Evolutionary conservation across 163 green algal genomes (phyloP).

Genomic region (Volvox carteri): DNA sequence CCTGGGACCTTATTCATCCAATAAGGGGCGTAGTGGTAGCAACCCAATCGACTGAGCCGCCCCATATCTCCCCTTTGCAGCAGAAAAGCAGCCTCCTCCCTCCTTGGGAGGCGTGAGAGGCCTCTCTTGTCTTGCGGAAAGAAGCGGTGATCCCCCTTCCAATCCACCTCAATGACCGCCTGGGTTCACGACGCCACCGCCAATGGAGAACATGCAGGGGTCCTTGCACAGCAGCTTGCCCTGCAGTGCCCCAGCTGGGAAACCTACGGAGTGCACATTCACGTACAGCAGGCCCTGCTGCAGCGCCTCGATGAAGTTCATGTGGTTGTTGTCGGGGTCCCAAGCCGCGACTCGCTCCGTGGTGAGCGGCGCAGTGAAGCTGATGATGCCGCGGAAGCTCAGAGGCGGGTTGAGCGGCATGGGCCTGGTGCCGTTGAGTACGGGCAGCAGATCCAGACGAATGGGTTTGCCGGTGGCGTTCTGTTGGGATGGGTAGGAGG

Average conservation of each 20-base stretch:
- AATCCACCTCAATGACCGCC: no score
- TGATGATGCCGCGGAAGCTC: neutral
- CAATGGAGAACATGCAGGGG: slow-evolving; percentile 15
- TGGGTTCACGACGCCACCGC: neutral
- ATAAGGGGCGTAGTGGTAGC: no score
- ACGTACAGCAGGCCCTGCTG: slow-evolving; percentile 4
- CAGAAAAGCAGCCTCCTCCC: no score
- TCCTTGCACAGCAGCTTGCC: slow-evolving; percentile 16
- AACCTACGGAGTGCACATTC: neutral
- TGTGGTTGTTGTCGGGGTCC: neutral
- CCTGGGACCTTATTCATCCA: no score
- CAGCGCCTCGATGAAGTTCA: neutral
- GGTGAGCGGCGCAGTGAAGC: neutral
- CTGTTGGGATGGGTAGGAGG: neutral
- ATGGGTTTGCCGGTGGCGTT: slow-evolving; percentile 21
- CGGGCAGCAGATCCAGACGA: slow-evolving; percentile 2
- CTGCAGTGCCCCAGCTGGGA: slow-evolving; percentile 6
- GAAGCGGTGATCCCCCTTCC: no score
- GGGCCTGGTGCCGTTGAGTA: neutral
- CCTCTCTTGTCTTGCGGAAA: no score
- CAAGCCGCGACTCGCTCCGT: neutral
- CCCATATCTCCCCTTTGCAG: no score
- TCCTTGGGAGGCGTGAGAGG: no score
- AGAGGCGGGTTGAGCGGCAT: slow-evolving; percentile 13
- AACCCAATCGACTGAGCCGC: no score